Percentiles rank a stretch among this genome's conserved stretches.
Conservation (phyloP, 495 filamentous ascomycete species). For the Penicillium crystallinum region DNA sequence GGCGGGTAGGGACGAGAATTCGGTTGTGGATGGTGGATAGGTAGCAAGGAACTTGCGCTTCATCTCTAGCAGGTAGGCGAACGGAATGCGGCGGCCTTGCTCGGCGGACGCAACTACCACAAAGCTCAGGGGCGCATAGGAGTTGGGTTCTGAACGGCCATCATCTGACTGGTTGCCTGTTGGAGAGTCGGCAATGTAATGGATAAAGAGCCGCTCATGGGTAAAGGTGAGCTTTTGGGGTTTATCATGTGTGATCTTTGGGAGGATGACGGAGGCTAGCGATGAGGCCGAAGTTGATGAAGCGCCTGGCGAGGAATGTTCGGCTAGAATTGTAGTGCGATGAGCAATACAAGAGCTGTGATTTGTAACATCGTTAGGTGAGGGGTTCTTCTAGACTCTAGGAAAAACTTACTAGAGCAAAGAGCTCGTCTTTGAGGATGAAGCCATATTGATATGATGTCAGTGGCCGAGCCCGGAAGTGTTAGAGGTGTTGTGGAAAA, state of each 20-base stretch:
- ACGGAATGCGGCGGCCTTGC: conserved; percentile 81
- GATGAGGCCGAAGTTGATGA: conserved; percentile 70
- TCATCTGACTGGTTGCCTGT: conserved; percentile 47
- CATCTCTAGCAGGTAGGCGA: conserved; percentile 88
- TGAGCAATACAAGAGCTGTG: conserved; percentile 84
- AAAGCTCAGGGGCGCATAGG: conserved; percentile 76
- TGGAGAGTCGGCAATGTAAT: conserved; percentile 87
- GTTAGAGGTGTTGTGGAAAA: not conserved
- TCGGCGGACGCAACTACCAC: conserved; percentile 72
- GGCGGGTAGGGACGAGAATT: conserved; percentile 73
- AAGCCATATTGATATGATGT: conserved; percentile 54
- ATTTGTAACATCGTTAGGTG: not conserved
- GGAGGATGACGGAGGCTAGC: conserved; percentile 90
- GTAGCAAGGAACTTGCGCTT: conserved; percentile 77
- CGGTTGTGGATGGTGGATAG: conserved; percentile 63
- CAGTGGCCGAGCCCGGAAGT: not conserved
- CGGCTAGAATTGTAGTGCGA: conserved; percentile 83
- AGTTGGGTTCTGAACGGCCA: conserved; percentile 37
- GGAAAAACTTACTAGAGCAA: conserved; percentile 66
- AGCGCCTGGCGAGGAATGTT: conserved; percentile 72
- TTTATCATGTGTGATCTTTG: conserved; percentile 78
- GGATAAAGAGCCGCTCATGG: conserved; percentile 83
- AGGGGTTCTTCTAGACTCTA: not conserved
- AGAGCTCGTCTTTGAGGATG: conserved; percentile 71
- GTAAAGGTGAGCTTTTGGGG: conserved; percentile 92